phyloP scores from a whole-genome alignment of 2,329 filamentous ascomycete genomes.

The Colletotrichum tropicale region DNA sequence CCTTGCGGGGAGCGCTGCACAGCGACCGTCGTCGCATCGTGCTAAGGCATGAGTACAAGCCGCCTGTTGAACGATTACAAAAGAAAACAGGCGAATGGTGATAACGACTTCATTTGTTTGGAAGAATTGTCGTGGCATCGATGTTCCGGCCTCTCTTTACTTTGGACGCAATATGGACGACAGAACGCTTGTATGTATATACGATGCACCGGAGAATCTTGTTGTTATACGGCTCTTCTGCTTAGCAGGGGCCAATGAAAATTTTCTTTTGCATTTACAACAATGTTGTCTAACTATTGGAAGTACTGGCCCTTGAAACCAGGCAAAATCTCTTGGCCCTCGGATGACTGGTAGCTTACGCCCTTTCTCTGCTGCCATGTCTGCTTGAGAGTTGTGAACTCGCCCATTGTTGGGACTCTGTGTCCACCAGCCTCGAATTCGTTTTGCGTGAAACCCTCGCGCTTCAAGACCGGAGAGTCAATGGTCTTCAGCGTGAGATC shows the following conservation, averaged over 20 bases:
- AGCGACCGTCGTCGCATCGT: no score
- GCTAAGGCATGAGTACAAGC: no score
- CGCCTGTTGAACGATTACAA: accelerated
- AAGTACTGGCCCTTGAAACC: conserved; percentile 34
- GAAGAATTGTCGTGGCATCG: accelerated
- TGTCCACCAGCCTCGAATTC: conserved; percentile 39
- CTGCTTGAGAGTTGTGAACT: conserved; percentile 41
- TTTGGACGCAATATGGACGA: neutral
- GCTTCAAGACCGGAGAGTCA: conserved; percentile 40
- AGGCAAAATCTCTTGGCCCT: conserved; percentile 37
- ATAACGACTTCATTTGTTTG: accelerated
- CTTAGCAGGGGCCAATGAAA: neutral
- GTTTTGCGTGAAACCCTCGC: conserved; percentile 35
- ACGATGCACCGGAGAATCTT: neutral
- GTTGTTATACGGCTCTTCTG: accelerated
- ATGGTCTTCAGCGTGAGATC: conserved; percentile 39
- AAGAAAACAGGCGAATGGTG: neutral
- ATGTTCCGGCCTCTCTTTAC: neutral
- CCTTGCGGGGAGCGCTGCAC: no score
- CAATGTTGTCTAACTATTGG: neutral
- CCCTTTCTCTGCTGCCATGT: conserved; percentile 39
- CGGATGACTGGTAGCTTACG: conserved; percentile 25
- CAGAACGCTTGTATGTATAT: neutral
- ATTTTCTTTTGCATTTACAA: accelerated
- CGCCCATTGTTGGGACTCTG: conserved; percentile 37